phyloP scores from a whole-genome alignment of 2,329 filamentous ascomycete genomes.

The Botrytis fabae region DNA sequence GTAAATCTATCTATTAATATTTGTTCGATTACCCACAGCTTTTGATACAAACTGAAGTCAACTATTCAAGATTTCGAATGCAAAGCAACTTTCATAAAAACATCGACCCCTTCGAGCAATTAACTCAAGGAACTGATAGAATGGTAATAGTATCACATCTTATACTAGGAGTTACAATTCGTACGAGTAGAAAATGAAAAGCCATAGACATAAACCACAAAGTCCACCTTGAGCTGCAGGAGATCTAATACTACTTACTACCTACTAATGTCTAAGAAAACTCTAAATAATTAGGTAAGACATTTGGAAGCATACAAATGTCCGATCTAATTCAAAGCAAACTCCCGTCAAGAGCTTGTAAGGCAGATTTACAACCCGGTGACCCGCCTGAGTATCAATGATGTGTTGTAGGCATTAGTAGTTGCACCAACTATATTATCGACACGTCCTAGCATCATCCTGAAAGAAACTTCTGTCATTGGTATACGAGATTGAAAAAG shows the following conservation, averaged over 20 bases:
- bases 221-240: conserved; percentile 43
- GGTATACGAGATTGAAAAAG: too few relatives aligned
- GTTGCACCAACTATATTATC: conserved; percentile 27
- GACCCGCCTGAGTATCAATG: conserved; percentile 35
- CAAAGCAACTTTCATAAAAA: conserved; percentile 22
- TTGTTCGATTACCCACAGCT: not conserved
- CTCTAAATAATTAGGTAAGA: not conserved
- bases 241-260: conserved; percentile 45
- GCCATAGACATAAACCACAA: conserved; percentile 32
- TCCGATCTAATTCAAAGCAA: conserved; percentile 9
- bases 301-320: not conserved
- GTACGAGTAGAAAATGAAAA: too few relatives aligned
- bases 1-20: not conserved
- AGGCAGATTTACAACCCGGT: conserved; percentile 27
- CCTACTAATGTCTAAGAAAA: not conserved
- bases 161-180: not conserved
- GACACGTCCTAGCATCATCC: conserved; percentile 38
- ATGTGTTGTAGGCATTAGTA: conserved; percentile 41
- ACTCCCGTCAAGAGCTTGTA: not conserved
- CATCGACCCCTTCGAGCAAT: not conserved
- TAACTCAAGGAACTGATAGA: not conserved
- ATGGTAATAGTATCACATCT: not conserved
- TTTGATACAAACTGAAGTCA: conserved; percentile 42
- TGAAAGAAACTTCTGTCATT: fast-evolving
- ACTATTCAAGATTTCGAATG: not conserved